Evolutionary conservation across 495 filamentous ascomycete genomes (phyloP).

Genomic region (Neurospora cerealis): DNA sequence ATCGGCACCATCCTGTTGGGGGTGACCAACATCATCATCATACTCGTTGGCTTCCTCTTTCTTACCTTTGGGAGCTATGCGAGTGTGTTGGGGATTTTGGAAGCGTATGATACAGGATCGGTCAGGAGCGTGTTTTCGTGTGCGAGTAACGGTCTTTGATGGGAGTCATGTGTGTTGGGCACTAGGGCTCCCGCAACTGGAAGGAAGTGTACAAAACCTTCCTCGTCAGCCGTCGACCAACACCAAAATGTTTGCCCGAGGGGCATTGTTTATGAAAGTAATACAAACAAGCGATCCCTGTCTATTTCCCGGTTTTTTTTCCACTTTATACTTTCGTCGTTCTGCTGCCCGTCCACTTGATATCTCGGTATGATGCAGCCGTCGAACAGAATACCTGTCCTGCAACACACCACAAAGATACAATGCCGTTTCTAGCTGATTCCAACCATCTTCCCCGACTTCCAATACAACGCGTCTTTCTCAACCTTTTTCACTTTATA

Average conservation of each 20-base stretch:
- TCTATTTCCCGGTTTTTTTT: not conserved
- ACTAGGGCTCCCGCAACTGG: not conserved
- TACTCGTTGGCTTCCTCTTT: slow-evolving; percentile 65
- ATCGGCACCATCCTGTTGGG: slow-evolving; percentile 52
- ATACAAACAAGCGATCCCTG: not conserved
- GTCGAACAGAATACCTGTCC: not conserved
- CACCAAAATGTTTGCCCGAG: not conserved
- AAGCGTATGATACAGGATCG: slow-evolving; percentile 43
- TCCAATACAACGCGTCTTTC: not conserved
- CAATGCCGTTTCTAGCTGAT: not conserved
- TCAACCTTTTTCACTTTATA: not conserved
- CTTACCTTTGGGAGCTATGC: slow-evolving; percentile 71
- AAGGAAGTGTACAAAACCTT: not conserved
- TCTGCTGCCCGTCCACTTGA: not conserved
- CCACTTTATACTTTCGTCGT: not conserved
- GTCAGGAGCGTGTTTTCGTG: slow-evolving; percentile 56
- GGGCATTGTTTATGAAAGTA: not conserved
- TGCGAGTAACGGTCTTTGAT: slow-evolving; percentile 45
- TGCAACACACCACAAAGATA: not conserved
- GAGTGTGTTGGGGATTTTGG: slow-evolving; percentile 56
- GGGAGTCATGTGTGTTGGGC: not conserved
- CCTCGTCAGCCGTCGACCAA: not conserved
- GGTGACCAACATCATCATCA: slow-evolving; percentile 57
- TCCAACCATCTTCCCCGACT: not conserved
- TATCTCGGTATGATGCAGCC: not conserved